Conservation (phyloP, 768 basidiomycete genomes). For the Exidia glandulosa region DNA sequence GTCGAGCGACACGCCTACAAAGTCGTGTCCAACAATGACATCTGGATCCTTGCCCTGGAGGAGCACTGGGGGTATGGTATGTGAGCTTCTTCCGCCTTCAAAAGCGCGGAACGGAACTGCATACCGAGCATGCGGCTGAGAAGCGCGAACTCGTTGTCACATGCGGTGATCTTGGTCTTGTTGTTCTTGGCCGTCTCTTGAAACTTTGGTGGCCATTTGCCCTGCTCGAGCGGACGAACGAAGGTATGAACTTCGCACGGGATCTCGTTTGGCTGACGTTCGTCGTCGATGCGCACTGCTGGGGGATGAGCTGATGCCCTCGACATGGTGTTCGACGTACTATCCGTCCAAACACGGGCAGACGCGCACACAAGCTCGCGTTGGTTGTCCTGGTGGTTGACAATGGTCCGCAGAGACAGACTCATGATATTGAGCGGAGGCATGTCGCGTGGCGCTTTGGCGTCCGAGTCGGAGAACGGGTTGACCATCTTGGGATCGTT, state of each 20-base stretch:
- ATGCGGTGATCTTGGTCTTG: conserved; percentile 36
- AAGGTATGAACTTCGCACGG: conserved; percentile 79
- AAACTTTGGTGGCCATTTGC: conserved; percentile 76
- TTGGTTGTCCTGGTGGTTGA: conserved; percentile 89
- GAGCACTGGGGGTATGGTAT: conserved; percentile 32
- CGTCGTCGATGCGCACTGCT: conserved; percentile 79
- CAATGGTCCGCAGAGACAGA: conserved; percentile 75
- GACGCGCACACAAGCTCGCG: conserved; percentile 87
- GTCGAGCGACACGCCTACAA: conserved; percentile 81
- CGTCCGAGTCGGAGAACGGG: conserved; percentile 66
- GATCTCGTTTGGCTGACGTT: conserved; percentile 78
- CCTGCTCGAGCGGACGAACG: conserved; percentile 63
- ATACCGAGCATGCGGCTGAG: conserved; percentile 70
- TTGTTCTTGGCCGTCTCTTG: conserved; percentile 56
- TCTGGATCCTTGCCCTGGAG: conserved; percentile 88
- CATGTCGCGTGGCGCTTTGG: conserved; percentile 57
- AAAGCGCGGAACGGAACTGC: conserved; percentile 6
- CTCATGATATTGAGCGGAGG: conserved; percentile 90
- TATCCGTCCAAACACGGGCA: conserved; percentile 70
- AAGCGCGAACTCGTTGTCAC: conserved; percentile 76
- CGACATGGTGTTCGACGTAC: conserved; percentile 24
- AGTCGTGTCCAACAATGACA: conserved; percentile 89
- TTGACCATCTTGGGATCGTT: conserved; percentile 80
- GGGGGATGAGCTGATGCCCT: neutral
- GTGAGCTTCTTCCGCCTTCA: neutral